Conservation (phyloP, 2,329 filamentous ascomycete genomes). For the Fusarium vanettenii region DNA sequence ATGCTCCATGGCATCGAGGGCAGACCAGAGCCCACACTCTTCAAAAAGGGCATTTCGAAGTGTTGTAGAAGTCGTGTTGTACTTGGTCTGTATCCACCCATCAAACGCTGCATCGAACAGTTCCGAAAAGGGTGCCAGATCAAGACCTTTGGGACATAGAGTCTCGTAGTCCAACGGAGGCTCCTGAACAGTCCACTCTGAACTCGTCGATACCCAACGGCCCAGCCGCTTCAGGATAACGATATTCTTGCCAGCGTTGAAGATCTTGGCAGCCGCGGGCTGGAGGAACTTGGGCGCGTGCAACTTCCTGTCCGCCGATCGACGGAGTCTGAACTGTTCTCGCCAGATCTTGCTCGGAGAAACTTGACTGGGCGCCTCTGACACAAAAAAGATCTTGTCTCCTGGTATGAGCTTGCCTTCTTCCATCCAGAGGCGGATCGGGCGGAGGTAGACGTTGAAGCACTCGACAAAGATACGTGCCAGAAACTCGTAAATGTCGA, state of each 20-base stretch:
- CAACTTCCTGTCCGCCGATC: conserved; percentile 67
- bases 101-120: conserved; percentile 79
- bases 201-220: conserved; percentile 55
- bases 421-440: conserved; percentile 87
- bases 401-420: conserved; percentile 74
- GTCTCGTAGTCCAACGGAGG: conserved; percentile 66
- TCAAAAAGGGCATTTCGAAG: conserved; percentile 76
- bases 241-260: conserved; percentile 89
- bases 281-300: conserved; percentile 82
- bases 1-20: conserved; percentile 74
- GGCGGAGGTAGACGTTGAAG: conserved; percentile 83
- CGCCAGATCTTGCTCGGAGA: conserved; percentile 79
- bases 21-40: conserved; percentile 73
- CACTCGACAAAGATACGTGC: conserved; percentile 81
- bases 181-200: conserved; percentile 48
- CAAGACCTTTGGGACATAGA: conserved; percentile 61
- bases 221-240: conserved; percentile 83
- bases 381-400: conserved; percentile 82
- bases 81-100: conserved; percentile 80
- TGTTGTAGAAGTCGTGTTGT: conserved; percentile 74
- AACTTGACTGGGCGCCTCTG: conserved; percentile 65
- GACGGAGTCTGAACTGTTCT: conserved; percentile 76
- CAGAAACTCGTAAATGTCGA: conserved; percentile 70
- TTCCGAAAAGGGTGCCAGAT: conserved; percentile 77
- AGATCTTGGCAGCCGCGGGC: conserved; percentile 76